Evolutionary conservation across 78 protist genomes (phyloP).

Genomic region (Dictyostelium intermedium): DNA sequence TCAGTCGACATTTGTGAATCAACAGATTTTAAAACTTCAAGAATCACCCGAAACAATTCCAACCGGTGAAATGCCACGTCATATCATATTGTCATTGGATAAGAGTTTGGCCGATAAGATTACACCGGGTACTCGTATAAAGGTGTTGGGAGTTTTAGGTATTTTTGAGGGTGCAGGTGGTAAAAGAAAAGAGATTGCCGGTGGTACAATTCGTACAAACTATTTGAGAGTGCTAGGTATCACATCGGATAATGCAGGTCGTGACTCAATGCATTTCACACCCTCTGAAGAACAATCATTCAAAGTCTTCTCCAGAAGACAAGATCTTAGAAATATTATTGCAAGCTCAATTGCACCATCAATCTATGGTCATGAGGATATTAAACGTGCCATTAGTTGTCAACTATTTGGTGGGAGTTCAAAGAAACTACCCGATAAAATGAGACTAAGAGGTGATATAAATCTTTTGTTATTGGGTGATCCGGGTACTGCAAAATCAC

Average conservation of each 20-base stretch:
- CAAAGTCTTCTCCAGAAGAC: slow-evolving; percentile 35
- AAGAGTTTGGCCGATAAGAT: slow-evolving; percentile 88
- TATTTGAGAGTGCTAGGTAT: slow-evolving; percentile 89
- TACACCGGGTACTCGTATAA: slow-evolving; percentile 95
- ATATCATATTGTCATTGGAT: slow-evolving; percentile 89
- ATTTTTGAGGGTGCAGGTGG: slow-evolving; percentile 55
- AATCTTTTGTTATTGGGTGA: slow-evolving; percentile 99
- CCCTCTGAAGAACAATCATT: slow-evolving; percentile 88
- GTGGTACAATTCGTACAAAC: slow-evolving; percentile 71
- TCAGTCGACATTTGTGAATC: slow-evolving; percentile 88
- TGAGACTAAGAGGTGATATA: slow-evolving; percentile 99
- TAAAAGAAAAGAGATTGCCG: slow-evolving; percentile 2
- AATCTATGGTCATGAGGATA: slow-evolving; percentile 96
- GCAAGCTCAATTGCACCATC: slow-evolving; percentile 94
- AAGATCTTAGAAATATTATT: slow-evolving; percentile 78
- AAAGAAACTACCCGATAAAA: slow-evolving; percentile 94
- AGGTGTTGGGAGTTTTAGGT: slow-evolving; percentile 91
- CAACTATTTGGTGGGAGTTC: slow-evolving; percentile 97
- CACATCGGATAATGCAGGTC: slow-evolving; percentile 24
- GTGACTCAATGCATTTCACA: slow-evolving; percentile 33
- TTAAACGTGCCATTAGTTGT: slow-evolving; percentile 95
- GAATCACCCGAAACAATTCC: slow-evolving; percentile 98
- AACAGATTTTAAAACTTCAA: slow-evolving; percentile 96
- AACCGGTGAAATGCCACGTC: slow-evolving; percentile 99
- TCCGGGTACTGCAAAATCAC: slow-evolving; percentile 99